These are phyloP conservation scores for Leptoxyphium fumago DNA, from an alignment of 2,329 filamentous ascomycete genomes.

Conservation along the genomic window DNA sequence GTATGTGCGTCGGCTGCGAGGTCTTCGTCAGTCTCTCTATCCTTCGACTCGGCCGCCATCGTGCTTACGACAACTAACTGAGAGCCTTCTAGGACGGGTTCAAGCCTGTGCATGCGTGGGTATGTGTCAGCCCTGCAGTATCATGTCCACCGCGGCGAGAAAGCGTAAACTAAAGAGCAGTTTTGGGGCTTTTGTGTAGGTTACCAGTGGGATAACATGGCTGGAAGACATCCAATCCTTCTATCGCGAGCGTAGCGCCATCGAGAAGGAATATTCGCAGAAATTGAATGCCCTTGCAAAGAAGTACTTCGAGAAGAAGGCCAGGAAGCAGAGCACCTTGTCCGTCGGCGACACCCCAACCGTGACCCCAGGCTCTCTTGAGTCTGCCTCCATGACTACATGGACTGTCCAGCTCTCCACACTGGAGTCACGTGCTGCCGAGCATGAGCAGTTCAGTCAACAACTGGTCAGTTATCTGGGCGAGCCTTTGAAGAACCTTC, in stretches of 20 bases:
- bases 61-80: not conserved
- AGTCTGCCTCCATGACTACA: conserved; percentile 91
- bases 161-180: too few species aligned
- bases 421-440: conserved; percentile 70
- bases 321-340: conserved; percentile 69
- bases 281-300: conserved; percentile 80
- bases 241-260: conserved; percentile 83
- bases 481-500: conserved; percentile 67
- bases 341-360: conserved; percentile 88
- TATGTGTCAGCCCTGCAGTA: not conserved
- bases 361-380: conserved; percentile 88
- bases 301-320: conserved; percentile 96
- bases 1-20: conserved; percentile 18
- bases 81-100: conserved; percentile 63
- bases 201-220: conserved; percentile 78
- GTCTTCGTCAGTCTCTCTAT: too few species aligned
- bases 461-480: conserved; percentile 69
- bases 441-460: conserved; percentile 73
- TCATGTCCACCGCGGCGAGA: too few species aligned
- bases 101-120: conserved; percentile 86
- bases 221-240: conserved; percentile 94
- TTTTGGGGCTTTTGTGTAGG: not conserved
- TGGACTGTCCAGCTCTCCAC: conserved; percentile 91
- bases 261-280: conserved; percentile 92
- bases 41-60: too few species aligned